Percentiles rank a stretch among this genome's conserved stretches.
phyloP scores from a whole-genome alignment of 306 rosid species.

The Quercus mongolica region DNA sequence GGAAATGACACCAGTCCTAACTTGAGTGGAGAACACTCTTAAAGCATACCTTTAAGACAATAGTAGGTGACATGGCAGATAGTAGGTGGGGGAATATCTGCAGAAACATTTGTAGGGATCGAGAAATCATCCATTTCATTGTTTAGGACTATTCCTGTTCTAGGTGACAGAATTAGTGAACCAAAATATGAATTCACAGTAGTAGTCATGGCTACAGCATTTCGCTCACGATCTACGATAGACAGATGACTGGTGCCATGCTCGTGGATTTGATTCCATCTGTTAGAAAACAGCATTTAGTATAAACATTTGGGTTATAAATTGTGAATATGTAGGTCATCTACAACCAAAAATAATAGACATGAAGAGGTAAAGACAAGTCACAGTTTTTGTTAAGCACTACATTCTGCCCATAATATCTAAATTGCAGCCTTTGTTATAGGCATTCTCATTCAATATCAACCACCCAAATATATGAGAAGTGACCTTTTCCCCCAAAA shows the following conservation, averaged over 20 bases:
- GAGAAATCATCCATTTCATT: constrained; percentile 93
- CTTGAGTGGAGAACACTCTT: too few relatives aligned
- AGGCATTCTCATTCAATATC: background rate
- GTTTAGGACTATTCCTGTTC: constrained; percentile 80
- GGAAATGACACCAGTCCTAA: too few relatives aligned
- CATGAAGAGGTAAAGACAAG: background rate
- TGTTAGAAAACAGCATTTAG: constrained; percentile 18
- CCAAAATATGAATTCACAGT: constrained; percentile 74
- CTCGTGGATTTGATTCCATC: constrained; percentile 76
- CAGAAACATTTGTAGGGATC: constrained; percentile 49
- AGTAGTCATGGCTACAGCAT: constrained; percentile 78
- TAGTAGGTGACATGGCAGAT: too few relatives aligned
- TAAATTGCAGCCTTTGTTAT: background rate
- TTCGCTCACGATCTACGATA: constrained; percentile 50
- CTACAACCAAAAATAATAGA: background rate
- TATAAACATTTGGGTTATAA: background rate
- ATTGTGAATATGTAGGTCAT: background rate
- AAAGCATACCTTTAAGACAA: too few relatives aligned
- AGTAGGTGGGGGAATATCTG: constrained; percentile 45
- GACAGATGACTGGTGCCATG: constrained; percentile 83
- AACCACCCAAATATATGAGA: background rate
- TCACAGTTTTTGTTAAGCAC: background rate
- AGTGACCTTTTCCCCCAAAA: background rate
- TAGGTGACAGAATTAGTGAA: constrained; percentile 54
- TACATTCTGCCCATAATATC: background rate